phyloP scores from a whole-genome alignment of 306 rosid genomes.

The Corylus americana region DNA sequence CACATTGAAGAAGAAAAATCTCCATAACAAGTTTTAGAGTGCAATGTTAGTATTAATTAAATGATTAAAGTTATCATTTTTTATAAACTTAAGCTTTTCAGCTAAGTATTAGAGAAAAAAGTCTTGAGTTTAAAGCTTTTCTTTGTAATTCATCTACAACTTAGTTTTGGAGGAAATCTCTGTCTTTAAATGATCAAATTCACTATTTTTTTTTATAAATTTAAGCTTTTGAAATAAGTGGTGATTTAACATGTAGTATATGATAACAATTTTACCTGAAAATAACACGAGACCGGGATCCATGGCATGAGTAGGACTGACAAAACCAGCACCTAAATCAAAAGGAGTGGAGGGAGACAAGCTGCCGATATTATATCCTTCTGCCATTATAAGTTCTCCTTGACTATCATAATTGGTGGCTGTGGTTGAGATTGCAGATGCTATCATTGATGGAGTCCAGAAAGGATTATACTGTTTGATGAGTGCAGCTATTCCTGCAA shows the following conservation, averaged over 20 bases:
- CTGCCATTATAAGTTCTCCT: constrained; percentile 68
- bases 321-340: constrained; percentile 75
- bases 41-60: background rate
- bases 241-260: background rate
- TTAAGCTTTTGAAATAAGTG: no score
- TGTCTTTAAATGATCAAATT: no score
- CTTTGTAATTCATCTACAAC: no score
- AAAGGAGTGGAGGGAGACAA: constrained; percentile 70
- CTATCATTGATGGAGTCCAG: constrained; percentile 90
- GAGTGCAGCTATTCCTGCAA: constrained; percentile 92
- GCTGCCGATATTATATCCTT: constrained; percentile 43
- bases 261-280: constrained; percentile 39
- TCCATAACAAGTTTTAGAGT: background rate
- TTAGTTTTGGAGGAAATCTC: no score
- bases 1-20: background rate
- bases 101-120: no score
- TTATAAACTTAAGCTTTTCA: no score
- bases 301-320: constrained; percentile 53
- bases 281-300: constrained; percentile 78
- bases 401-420: constrained; percentile 57
- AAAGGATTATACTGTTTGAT: constrained; percentile 73
- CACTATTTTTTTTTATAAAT: no score
- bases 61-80: no score
- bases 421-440: constrained; percentile 85
- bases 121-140: no score